phyloP scores from a whole-genome alignment of 176 grass and related monocot genomes.

The Elaeis guineensis region DNA sequence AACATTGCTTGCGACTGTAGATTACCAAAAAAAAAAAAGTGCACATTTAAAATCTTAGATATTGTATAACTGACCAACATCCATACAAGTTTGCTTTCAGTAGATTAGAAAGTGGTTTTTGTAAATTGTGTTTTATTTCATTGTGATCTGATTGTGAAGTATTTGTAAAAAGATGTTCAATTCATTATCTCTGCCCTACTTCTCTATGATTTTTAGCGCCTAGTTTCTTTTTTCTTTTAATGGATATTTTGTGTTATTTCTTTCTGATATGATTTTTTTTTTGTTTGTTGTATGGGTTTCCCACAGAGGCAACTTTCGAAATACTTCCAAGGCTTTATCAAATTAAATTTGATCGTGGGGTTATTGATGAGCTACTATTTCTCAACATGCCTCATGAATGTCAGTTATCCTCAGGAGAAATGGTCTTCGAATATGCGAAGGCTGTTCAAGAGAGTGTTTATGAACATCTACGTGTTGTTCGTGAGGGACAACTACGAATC shows the following conservation, averaged over 20 bases:
- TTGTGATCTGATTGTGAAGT: no score
- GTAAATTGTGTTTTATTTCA: no score
- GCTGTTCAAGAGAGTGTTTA: constrained; percentile 88
- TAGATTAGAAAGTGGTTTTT: no score
- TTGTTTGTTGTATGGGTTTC: not conserved
- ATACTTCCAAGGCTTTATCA: constrained; percentile 90
- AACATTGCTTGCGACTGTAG: no score
- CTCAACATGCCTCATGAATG: constrained; percentile 80
- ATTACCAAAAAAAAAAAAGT: no score
- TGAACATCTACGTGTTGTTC: constrained; percentile 84
- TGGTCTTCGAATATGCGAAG: constrained; percentile 84
- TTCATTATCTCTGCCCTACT: no score
- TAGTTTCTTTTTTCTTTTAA: no score
- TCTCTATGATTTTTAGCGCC: no score
- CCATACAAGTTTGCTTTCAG: no score
- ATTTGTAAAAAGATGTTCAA: no score
- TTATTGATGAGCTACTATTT: constrained; percentile 77
- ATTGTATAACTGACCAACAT: no score
- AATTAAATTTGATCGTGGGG: constrained; percentile 96
- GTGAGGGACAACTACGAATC: constrained; percentile 79
- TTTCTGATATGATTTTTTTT: not conserved
- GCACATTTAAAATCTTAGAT: no score
- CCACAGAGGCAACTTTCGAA: constrained; percentile 77
- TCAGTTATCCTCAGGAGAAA: constrained; percentile 59
- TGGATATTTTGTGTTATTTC: not conserved